Evolutionary conservation across 108 stramenopile genomes (phyloP), one percentile per base, ranked within the genome.

Genomic region (Discostella stelligeroides): DNA sequence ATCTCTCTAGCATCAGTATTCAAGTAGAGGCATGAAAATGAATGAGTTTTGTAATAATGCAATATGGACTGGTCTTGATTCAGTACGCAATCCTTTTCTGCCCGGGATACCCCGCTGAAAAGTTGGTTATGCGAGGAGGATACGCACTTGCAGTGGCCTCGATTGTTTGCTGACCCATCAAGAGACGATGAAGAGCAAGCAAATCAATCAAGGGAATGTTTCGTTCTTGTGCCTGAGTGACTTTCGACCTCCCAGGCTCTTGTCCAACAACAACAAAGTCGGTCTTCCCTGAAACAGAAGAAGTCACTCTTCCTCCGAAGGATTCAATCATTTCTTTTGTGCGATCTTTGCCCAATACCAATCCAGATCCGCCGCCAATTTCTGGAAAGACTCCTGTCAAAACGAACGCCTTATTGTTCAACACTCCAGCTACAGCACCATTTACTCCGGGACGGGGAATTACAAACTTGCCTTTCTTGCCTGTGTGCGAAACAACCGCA

Each of bases 331-430:
- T 70, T 11, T 65, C 54, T 41, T 61, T 84, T 67, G 68, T 58
- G 4, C 63, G 49, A 27, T 74, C 81, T 60, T 88, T 88, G 20
- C 84, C 87, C 8, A 76, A 65, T 42, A 30, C 69, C 40, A 85
- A 45, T 28, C 87, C 87, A 11, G 28, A 18, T 14, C 87, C 87
- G 21, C 87, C 87, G n/a, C 87, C 87, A 4, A 88, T 15, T 54
- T 88, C 85, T 3, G 87, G 87, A 49, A 85, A 88, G 4, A 82
- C 27, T 13, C 84, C 84, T 23, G 87, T 88, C 66, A 86, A 47
- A 11, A 88, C 87, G 53, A 85, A 67, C 9, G 17, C 57, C 41
- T 82, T 81, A 8, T 74, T 85, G 10, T 65, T 54, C 34, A 88
- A 72, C 11, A 55, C 69, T 28, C 47, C 73, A 10, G 80, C 41